Conservation (phyloP, 495 filamentous ascomycete genomes). For the Neurospora sp. region DNA sequence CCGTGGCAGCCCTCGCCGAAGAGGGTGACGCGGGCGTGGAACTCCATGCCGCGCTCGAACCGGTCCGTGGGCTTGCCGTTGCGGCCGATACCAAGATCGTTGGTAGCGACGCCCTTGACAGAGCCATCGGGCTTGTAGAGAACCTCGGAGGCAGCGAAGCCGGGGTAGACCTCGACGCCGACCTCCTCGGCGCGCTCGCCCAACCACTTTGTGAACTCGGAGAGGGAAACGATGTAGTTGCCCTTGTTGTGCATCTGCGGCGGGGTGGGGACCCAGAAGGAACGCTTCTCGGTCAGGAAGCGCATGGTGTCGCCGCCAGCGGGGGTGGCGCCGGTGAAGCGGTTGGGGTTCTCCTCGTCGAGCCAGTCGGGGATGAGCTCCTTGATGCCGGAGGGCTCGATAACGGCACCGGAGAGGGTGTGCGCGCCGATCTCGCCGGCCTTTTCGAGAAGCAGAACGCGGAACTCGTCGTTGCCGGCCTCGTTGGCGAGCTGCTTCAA, state of each 20-base stretch:
- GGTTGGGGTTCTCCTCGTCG: slow-evolving; percentile 68
- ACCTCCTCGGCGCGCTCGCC: slow-evolving; percentile 90
- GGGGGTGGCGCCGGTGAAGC: slow-evolving; percentile 76
- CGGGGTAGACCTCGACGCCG: slow-evolving; percentile 97
- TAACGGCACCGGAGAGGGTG: slow-evolving; percentile 90
- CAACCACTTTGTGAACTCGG: slow-evolving; percentile 89
- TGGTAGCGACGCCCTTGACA: slow-evolving; percentile 91
- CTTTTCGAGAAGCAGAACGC: slow-evolving; percentile 89
- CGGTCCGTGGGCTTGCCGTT: slow-evolving; percentile 75
- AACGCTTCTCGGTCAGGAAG: slow-evolving; percentile 75
- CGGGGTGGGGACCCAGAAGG: slow-evolving; percentile 73
- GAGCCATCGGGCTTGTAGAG: slow-evolving; percentile 79
- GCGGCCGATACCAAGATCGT: slow-evolving; percentile 77
- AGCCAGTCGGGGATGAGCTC: slow-evolving; percentile 94
- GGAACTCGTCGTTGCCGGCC: slow-evolving; percentile 91
- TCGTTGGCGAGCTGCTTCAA: slow-evolving; percentile 93
- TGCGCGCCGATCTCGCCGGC: slow-evolving; percentile 91
- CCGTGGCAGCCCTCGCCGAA: slow-evolving; percentile 96
- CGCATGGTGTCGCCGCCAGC: slow-evolving; percentile 81
- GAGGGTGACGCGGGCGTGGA: slow-evolving; percentile 88
- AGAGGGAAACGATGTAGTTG: slow-evolving; percentile 94
- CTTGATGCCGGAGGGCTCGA: slow-evolving; percentile 79
- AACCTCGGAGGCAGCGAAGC: slow-evolving; percentile 89
- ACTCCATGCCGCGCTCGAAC: slow-evolving; percentile 98
- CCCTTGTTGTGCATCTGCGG: slow-evolving; percentile 98